Conservation (phyloP, 164 flowering plant genomes). For the Santalum album region DNA sequence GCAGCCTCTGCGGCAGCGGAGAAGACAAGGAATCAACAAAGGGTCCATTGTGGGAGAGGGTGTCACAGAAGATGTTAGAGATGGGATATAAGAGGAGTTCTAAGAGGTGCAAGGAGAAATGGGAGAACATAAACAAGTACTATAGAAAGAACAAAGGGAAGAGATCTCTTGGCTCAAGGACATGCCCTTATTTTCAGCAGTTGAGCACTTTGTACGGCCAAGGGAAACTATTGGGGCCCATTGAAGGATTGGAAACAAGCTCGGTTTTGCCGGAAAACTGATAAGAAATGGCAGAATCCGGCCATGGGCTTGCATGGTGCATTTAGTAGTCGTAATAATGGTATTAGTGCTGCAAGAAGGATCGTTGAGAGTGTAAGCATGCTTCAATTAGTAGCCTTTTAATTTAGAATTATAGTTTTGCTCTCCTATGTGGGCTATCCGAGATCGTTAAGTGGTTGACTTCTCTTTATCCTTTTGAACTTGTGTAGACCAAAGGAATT, state of each 20-base stretch:
- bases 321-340: too few relatives aligned
- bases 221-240: conserved; percentile 29
- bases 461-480: too few relatives aligned
- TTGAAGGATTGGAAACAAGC: conserved; percentile 9
- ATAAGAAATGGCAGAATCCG: conserved; percentile 11
- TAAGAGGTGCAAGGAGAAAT: conserved; percentile 81
- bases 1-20: conserved; percentile 31
- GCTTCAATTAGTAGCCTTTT: too few relatives aligned
- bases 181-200: conserved; percentile 80
- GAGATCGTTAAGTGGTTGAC: too few relatives aligned
- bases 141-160: conserved; percentile 79
- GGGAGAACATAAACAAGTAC: conserved; percentile 92
- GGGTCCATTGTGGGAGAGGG: conserved; percentile 74
- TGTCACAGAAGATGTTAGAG: conserved; percentile 62
- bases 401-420: too few relatives aligned
- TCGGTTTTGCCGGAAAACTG: conserved; percentile 14
- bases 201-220: conserved; percentile 52
- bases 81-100: conserved; percentile 75
- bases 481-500: too few relatives aligned
- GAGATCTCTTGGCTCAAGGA: conserved; percentile 66
- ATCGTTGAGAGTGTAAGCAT: too few relatives aligned
- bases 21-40: conserved; percentile 20
- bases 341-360: too few relatives aligned
- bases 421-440: too few relatives aligned
- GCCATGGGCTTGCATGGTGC: background rate